phyloP scores from a whole-genome alignment of 108 stramenopile species.

The Skeletonema costatum region DNA sequence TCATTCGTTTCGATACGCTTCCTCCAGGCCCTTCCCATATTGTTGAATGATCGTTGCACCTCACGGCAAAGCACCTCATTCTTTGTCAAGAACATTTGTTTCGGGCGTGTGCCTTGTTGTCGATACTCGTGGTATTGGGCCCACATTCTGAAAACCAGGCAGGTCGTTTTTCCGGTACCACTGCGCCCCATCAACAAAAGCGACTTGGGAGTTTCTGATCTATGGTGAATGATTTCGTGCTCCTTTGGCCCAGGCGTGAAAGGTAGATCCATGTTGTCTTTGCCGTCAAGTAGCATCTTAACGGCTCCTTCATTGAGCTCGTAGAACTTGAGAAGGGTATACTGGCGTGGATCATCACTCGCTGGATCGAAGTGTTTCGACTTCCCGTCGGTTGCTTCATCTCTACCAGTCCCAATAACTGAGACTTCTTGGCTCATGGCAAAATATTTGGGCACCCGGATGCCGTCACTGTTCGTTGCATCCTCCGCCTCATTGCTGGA shows the following conservation, averaged over 20 bases:
- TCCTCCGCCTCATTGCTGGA: neutral
- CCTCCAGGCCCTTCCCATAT: slow-evolving; percentile 54
- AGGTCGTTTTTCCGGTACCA: slow-evolving; percentile 57
- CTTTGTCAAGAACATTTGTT: slow-evolving; percentile 55
- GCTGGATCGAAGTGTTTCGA: slow-evolving; percentile 40
- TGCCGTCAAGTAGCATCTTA: slow-evolving; percentile 29
- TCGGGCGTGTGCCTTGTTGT: slow-evolving; percentile 15
- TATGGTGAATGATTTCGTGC: slow-evolving; percentile 50
- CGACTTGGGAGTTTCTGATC: slow-evolving; percentile 27
- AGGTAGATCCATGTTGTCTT: slow-evolving; percentile 45
- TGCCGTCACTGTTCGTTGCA: neutral
- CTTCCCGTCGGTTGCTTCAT: neutral
- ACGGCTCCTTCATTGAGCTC: slow-evolving; percentile 41
- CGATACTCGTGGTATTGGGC: slow-evolving; percentile 18
- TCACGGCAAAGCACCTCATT: slow-evolving; percentile 45
- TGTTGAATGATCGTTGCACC: slow-evolving; percentile 50
- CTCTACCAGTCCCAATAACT: neutral
- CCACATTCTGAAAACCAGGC: slow-evolving; percentile 57
- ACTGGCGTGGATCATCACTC: slow-evolving; percentile 46
- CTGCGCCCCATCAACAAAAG: slow-evolving; percentile 49
- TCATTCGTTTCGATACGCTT: neutral
- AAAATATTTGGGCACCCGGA: slow-evolving; percentile 35
- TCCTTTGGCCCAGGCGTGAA: slow-evolving; percentile 59
- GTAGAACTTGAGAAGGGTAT: slow-evolving; percentile 57
- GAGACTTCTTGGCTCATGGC: slow-evolving; percentile 26